These are phyloP conservation scores for Fistulifera pelliculosa DNA, from an alignment of 108 stramenopile species.

Conservation along the genomic window DNA sequence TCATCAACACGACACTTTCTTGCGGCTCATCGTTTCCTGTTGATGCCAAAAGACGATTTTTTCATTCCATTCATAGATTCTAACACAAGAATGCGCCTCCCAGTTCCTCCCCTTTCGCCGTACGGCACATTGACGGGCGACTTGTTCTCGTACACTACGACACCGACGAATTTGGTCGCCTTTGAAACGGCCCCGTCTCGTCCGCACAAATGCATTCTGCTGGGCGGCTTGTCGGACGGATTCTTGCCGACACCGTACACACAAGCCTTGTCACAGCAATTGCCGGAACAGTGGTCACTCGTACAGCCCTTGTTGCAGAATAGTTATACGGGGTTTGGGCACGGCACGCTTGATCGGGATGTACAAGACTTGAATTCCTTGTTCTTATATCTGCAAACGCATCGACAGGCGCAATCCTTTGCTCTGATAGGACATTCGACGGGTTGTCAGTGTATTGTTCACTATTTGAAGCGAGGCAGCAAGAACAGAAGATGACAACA, in stretches of 20 bases:
- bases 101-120: constrained; percentile 28
- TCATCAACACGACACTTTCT: no score
- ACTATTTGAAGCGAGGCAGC: constrained; percentile 66
- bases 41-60: no score
- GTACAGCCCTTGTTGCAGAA: constrained; percentile 72
- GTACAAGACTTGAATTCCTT: constrained; percentile 27
- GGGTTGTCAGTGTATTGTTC: constrained; percentile 86
- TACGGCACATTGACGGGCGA: constrained; percentile 61
- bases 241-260: constrained; percentile 75
- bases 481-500: no score
- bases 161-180: constrained; percentile 34
- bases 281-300: constrained; percentile 47
- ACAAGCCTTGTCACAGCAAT: constrained; percentile 26
- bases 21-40: no score
- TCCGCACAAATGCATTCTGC: constrained; percentile 56
- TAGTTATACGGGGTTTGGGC: constrained; percentile 70
- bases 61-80: no score
- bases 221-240: constrained; percentile 76
- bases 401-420: constrained; percentile 47
- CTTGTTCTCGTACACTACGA: constrained; percentile 60
- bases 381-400: constrained; percentile 40
- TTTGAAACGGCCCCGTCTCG: constrained; percentile 54
- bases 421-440: constrained; percentile 89
- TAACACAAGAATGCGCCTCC: background rate
- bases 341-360: constrained; percentile 65